A percentile compares a stretch with the other conserved stretches of the same genome.
Evolutionary conservation across 1,139 yeast genomes (phyloP).

Genomic region (Debaryomyces psychrophilus): DNA sequence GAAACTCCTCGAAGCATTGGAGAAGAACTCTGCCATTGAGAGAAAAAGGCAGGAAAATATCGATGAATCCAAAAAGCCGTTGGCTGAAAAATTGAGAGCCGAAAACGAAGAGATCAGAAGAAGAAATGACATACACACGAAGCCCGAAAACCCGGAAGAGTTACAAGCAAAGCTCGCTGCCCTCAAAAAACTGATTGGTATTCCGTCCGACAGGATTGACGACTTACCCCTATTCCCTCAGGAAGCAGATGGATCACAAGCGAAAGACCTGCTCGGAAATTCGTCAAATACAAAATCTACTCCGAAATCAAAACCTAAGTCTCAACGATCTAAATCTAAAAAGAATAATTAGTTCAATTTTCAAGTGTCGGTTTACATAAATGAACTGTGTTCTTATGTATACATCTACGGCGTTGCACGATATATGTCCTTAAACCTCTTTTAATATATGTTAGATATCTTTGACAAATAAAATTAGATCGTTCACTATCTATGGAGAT

Average conservation of each 20-base stretch:
- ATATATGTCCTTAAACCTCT: neutral
- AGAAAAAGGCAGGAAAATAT: constrained; percentile 46
- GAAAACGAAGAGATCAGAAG: constrained; percentile 23
- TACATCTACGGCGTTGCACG: neutral
- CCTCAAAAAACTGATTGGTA: constrained; percentile 31
- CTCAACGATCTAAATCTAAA: constrained; percentile 4
- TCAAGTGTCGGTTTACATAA: neutral
- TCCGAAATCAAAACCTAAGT: constrained; percentile 4
- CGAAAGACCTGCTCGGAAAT: neutral
- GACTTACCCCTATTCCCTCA: constrained; percentile 35
- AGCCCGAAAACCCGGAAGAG: constrained; percentile 39
- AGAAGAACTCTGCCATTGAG: constrained; percentile 69
- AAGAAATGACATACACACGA: constrained; percentile 33
- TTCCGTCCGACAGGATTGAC: constrained; percentile 17
- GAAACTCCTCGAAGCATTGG: constrained; percentile 57
- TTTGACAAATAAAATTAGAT: constrained; percentile 1
- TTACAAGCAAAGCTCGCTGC: constrained; percentile 37
- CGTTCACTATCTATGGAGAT: constrained; percentile 4
- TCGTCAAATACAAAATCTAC: neutral
- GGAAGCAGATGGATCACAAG: constrained; percentile 7
- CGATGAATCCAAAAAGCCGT: constrained; percentile 17
- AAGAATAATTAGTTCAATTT: neutral
- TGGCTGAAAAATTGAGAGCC: constrained; percentile 7
- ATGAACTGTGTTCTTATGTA: neutral
- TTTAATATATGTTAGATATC: neutral